These are phyloP conservation scores for Rhizoclosmatium sp. DNA, from an alignment of 192 early-diverging fungal genomes.

Conservation along the genomic window DNA sequence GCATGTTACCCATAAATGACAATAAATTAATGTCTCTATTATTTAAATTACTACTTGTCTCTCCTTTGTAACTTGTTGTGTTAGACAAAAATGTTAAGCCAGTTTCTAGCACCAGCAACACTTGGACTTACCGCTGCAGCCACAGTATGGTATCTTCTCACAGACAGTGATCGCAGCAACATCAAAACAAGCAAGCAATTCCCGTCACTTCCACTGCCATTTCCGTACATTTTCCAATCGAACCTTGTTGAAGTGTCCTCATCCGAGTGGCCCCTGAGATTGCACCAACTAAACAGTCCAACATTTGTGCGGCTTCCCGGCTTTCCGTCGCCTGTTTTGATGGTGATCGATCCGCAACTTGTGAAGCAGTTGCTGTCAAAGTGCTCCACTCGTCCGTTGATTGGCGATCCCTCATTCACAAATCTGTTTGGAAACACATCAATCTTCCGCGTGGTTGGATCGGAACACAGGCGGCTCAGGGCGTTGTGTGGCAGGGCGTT, in stretches of 20 bases:
- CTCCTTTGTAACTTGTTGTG: too few species aligned
- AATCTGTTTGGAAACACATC: neutral
- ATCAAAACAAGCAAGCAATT: neutral
- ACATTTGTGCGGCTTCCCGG: neutral
- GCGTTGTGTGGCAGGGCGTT: neutral
- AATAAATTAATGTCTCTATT: too few species aligned
- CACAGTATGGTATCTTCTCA: neutral
- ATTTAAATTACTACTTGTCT: too few species aligned
- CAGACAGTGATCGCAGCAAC: too few species aligned
- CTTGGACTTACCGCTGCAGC: neutral
- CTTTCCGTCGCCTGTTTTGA: neutral
- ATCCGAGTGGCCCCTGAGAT: neutral
- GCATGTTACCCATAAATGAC: too few species aligned
- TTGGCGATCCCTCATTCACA: neutral
- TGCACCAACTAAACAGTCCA: neutral
- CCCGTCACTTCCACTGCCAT: neutral
- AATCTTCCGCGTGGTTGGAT: neutral
- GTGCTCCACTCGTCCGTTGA: neutral
- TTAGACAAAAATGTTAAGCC: too few species aligned
- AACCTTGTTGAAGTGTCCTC: neutral
- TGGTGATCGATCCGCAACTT: neutral
- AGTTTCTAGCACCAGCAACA: neutral
- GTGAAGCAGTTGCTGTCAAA: neutral
- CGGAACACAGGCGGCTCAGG: neutral
- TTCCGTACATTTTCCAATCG: neutral